Evolutionary conservation across 1,284 basidiomycete species (phyloP), one percentile per base, ranked within the genome.

Genomic region (Irpex rosettiformis): DNA sequence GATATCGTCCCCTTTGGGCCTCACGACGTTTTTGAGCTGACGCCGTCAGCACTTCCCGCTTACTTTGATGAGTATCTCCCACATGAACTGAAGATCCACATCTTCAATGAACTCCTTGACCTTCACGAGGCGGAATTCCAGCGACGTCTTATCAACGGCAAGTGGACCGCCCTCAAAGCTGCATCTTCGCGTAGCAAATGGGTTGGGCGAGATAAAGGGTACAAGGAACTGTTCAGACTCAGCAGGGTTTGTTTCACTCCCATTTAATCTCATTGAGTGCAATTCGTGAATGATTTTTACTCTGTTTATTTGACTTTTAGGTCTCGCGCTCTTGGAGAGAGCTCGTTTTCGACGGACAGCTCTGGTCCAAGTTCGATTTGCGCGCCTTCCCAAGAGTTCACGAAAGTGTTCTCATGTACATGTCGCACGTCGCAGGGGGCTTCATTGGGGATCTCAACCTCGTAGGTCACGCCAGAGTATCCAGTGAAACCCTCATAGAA

Each of bases 321-420:
- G 93, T 97, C 1, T 96, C 89, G 18, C 89, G 84, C 68, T 69
- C 78, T 3, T 98, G 94, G 94, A 85, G 82, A 55, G 70, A 76
- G 4, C 83, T 96, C 29, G 86, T 89, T 49, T 86, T 90, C 63
- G 95, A 97, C 69, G 94, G 94, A 6, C 90, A 94, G 69, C 79
- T 96, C 16, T 97, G 95, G 94, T 69, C 77, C 27, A 65, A 79
- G 53, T 72, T 93, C 40, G 79, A 90, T 68, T 76, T 91, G 40
- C 79, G 72, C 6, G 73, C 82, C 3, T 88, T 89, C 70, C 80
- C 85, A 16, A 73, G 77, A 54, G 67, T 88, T n/a, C 78, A 83
- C 4, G 67, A 76, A 40, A 68, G 70, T 28, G 72, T 85, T 47
- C 66, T 92, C 28, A 62, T 77, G 33, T 79, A 78, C 37, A 72